Conservation (phyloP, 2,329 filamentous ascomycete species). For the Neonectria sp. region DNA sequence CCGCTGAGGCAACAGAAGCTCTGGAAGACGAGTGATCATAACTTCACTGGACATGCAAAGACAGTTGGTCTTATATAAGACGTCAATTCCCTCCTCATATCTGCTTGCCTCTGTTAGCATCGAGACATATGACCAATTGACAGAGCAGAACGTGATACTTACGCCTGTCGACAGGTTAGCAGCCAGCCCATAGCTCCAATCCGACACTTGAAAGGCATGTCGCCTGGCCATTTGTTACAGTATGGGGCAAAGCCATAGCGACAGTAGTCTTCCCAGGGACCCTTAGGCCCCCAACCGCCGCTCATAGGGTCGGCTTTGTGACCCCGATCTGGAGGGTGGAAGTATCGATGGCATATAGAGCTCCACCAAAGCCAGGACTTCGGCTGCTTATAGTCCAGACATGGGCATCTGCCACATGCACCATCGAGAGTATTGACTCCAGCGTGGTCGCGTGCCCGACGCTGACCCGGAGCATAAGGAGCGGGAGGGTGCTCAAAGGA, state of each 20-base stretch:
- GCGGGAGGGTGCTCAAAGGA: not conserved
- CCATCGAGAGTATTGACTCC: not conserved
- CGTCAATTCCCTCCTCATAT: conserved; percentile 24
- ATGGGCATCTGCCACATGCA: not conserved
- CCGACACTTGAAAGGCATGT: conserved; percentile 1
- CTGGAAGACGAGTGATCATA: not conserved
- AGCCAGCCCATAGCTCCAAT: conserved; percentile 13
- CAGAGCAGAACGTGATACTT: not conserved
- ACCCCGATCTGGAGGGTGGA: too few relatives aligned
- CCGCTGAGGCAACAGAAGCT: not conserved
- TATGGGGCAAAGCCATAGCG: not conserved
- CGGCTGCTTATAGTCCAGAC: not conserved
- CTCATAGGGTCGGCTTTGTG: not conserved
- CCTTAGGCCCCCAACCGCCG: not conserved
- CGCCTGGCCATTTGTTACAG: not conserved
- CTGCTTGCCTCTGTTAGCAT: not conserved
- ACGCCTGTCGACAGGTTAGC: conserved; percentile 12
- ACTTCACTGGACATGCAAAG: not conserved
- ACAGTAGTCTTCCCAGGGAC: conserved; percentile 14
- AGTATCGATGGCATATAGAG: conserved; percentile 7
- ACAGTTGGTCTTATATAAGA: conserved; percentile 19
- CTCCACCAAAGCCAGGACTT: conserved; percentile 12
- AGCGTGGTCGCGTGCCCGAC: too few relatives aligned
- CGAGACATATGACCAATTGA: not conserved
- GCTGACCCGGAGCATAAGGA: not conserved